Evolutionary conservation across 1,139 yeast species (phyloP).

Genomic region (Meyerozyma athensensis): DNA sequence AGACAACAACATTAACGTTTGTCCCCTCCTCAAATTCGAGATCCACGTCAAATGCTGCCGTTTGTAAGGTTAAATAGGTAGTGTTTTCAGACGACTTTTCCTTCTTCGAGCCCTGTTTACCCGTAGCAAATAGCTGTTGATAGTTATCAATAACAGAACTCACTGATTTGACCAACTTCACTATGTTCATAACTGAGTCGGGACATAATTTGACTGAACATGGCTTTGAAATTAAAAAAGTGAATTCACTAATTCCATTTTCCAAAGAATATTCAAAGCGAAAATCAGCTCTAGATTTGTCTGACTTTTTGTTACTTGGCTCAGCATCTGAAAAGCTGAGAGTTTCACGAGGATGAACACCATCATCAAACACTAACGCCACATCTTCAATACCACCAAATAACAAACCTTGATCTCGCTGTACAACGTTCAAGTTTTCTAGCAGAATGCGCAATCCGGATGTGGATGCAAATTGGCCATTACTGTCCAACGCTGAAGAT

Average conservation of each 20-base stretch:
- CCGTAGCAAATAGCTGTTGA: not conserved
- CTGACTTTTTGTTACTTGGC: not conserved
- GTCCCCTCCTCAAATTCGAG: constrained; percentile 10
- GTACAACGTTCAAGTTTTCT: constrained; percentile 35
- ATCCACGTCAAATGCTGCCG: constrained; percentile 22
- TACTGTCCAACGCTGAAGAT: constrained; percentile 36
- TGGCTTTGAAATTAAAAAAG: constrained; percentile 43
- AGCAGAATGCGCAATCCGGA: constrained; percentile 23
- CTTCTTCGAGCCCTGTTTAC: not conserved
- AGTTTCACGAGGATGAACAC: constrained; percentile 15
- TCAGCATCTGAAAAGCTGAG: constrained; percentile 17
- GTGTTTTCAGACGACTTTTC: not conserved
- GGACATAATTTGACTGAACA: constrained; percentile 31
- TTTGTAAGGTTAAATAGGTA: constrained; percentile 25
- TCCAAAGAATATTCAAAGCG: constrained; percentile 43
- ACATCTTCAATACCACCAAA: constrained; percentile 46
- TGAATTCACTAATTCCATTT: constrained; percentile 28
- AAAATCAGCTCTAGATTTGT: constrained; percentile 39
- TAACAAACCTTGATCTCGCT: constrained; percentile 34
- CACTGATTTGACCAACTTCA: not conserved
- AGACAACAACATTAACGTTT: constrained; percentile 18
- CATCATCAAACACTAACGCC: constrained; percentile 15
- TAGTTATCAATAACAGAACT: not conserved
- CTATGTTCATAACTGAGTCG: constrained; percentile 13
- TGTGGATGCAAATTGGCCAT: constrained; percentile 36